Evolutionary conservation across 768 basidiomycete genomes (phyloP), one percentile per base, ranked within the genome.

Genomic region (Hypholoma sublateritium): DNA sequence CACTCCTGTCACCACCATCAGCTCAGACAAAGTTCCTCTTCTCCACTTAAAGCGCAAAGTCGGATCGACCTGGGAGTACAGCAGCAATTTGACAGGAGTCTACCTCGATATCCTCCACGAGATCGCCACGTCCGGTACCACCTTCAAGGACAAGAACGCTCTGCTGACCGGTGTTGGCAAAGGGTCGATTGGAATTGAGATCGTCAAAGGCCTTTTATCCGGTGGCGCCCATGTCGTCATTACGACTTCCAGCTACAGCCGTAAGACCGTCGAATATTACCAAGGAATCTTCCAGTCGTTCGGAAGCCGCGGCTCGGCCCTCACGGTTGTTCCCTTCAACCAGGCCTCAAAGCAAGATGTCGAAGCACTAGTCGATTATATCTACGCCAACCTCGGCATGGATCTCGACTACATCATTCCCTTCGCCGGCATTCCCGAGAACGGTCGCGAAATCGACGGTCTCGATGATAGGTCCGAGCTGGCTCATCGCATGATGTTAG

Each of bases 91-190:
- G 53, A 98, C 96, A 9, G 85, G 92, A 53, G 91, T 93, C 21
- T 98, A 99, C 73, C 85, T 99, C 61, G 97, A 99, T 67, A 89
- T 99, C 63, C 80, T 99, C 34, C 93, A 95, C 69, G 97, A 99
- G 74, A 98, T 99, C 64, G 97, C 97, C 5, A 98, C 97, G 0
- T 94, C 96, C 4, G 97, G 97, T 12, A 98, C 95, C 1, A 95
- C 95, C 1, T 99, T 98, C 83, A 91, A 96, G 73, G 96, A 95
- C 79, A 99, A 98, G 83, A 98, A 98, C 66, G 97, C 97, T 2
- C 83, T 99, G 16, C 81, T 98, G 28, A 99, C 97, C 34, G 97
- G 97, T 67, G 97, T 98, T 51, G 97, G 97, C 50, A 96, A 94
- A 69, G 96, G 94, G 12, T 97, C 95, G 3, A 99, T 99, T 62